These are phyloP conservation scores for Panellus pusillus DNA, from an alignment of 768 basidiomycete species.

Conservation along the genomic window DNA sequence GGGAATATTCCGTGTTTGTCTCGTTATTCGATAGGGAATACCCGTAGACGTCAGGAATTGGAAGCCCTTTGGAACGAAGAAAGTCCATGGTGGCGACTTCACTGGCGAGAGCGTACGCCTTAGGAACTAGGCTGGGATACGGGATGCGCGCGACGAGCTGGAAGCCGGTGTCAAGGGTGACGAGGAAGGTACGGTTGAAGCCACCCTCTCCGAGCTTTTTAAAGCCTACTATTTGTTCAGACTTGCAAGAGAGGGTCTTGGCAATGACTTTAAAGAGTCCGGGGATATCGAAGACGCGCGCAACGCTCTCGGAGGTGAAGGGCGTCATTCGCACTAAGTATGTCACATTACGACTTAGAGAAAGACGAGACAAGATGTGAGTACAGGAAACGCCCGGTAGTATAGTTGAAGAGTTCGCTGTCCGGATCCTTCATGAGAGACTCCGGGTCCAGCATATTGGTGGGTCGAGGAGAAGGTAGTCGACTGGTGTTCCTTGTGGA, in stretches of 20 bases:
- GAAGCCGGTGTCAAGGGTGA: conserved; percentile 34
- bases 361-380: conserved; percentile 30
- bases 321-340: conserved; percentile 40
- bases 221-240: conserved; percentile 36
- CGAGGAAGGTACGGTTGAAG: conserved; percentile 40
- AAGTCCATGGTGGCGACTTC: conserved; percentile 39
- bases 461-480: conserved; percentile 27
- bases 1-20: conserved; percentile 31
- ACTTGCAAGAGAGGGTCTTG: conserved; percentile 37
- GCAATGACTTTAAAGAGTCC: conserved; percentile 47
- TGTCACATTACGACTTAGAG: conserved; percentile 28
- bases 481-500: conserved; percentile 11
- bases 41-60: conserved; percentile 32
- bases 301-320: conserved; percentile 50
- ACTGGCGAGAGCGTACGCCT: conserved; percentile 31
- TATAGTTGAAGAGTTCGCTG: conserved; percentile 41
- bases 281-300: conserved; percentile 39
- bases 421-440: conserved; percentile 31
- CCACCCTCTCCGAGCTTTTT: conserved; percentile 49
- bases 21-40: conserved; percentile 30
- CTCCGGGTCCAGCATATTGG: conserved; percentile 31
- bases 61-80: conserved; percentile 30
- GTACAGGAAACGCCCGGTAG: conserved; percentile 44
- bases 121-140: conserved; percentile 29
- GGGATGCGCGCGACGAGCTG: conserved; percentile 38